Percentiles rank a stretch among this genome's conserved stretches.
Evolutionary conservation across 495 filamentous ascomycete species (phyloP).

Genomic region (Achaetomiella virescens): DNA sequence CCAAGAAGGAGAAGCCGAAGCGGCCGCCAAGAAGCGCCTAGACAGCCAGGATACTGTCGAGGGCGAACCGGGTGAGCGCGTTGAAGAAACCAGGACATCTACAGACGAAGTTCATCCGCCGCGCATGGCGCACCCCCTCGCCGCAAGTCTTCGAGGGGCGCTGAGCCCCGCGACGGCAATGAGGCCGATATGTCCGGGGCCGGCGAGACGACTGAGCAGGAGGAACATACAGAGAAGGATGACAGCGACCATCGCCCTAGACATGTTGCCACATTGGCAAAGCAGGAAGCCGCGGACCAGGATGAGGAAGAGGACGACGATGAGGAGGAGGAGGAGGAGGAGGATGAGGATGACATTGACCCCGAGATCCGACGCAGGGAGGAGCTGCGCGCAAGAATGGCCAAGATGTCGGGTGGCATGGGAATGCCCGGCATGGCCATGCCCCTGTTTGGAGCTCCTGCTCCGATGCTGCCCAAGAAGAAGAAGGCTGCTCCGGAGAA

Average conservation of each 20-base stretch:
- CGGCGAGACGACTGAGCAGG: conserved; percentile 74
- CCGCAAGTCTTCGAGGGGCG: conserved; percentile 49
- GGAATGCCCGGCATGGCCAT: conserved; percentile 90
- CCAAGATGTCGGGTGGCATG: conserved; percentile 97
- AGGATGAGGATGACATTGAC: conserved; percentile 86
- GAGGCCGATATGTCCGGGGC: conserved; percentile 87
- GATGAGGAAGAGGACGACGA: conserved; percentile 40
- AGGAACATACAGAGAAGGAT: conserved; percentile 67
- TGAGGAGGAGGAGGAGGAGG: conserved; percentile 62
- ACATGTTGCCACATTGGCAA: conserved; percentile 26
- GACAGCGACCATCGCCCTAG: conserved; percentile 57
- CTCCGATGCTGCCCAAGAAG: conserved; percentile 52
- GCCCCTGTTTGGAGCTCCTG: conserved; percentile 62
- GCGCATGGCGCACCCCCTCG: conserved; percentile 38
- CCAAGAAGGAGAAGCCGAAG: conserved; percentile 87
- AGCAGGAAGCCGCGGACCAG: conserved; percentile 36
- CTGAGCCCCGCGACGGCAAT: conserved; percentile 64
- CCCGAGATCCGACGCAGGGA: conserved; percentile 80
- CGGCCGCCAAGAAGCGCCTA: conserved; percentile 70
- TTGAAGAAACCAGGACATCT: conserved; percentile 53
- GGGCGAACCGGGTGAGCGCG: conserved; percentile 40
- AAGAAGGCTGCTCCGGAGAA: conserved; percentile 52
- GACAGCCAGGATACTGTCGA: conserved; percentile 50
- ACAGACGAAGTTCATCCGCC: conserved; percentile 49
- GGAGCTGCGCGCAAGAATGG: conserved; percentile 90